Evolutionary conservation across 768 basidiomycete genomes (phyloP).

Genomic region (Ramaria rubella): DNA sequence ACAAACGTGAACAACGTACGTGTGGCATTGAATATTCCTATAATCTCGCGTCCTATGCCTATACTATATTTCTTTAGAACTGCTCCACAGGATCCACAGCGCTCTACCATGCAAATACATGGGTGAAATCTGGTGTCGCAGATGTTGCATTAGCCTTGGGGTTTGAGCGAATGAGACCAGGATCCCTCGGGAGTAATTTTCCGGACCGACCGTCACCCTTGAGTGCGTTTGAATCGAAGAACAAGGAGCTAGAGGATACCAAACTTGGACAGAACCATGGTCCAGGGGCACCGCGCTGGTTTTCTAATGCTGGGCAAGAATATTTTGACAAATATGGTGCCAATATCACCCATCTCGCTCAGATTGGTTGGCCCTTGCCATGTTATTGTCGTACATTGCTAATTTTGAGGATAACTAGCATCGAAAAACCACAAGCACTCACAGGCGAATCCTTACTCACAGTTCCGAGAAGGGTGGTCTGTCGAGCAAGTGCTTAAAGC

Average conservation of each 20-base stretch:
- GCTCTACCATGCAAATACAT: conserved; percentile 64
- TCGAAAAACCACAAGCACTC: conserved; percentile 83
- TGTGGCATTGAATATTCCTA: conserved; percentile 7
- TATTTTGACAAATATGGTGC: conserved; percentile 74
- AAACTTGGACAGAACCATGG: conserved; percentile 54
- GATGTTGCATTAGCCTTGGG: conserved; percentile 79
- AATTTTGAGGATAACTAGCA: conserved; percentile 32
- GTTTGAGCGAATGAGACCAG: conserved; percentile 79
- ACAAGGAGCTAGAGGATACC: conserved; percentile 41
- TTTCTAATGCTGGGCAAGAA: conserved; percentile 67
- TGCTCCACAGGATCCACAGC: conserved; percentile 80
- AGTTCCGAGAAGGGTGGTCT: conserved; percentile 75
- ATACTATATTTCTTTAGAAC: conserved; percentile 37
- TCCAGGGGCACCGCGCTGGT: conserved; percentile 65
- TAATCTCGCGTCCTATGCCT: neutral
- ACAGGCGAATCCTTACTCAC: conserved; percentile 77
- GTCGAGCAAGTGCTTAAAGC: conserved; percentile 62
- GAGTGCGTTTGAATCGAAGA: conserved; percentile 36
- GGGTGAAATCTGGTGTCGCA: conserved; percentile 60
- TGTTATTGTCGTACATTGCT: neutral
- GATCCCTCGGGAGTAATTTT: conserved; percentile 62
- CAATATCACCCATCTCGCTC: conserved; percentile 57
- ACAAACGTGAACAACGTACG: conserved; percentile 71
- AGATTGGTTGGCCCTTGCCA: conserved; percentile 52
- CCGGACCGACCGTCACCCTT: conserved; percentile 47